A percentile compares a stretch with the other conserved stretches of the same genome.
Conservation (phyloP, 2,329 filamentous ascomycete genomes). For the Cladophialophora psammophila region DNA sequence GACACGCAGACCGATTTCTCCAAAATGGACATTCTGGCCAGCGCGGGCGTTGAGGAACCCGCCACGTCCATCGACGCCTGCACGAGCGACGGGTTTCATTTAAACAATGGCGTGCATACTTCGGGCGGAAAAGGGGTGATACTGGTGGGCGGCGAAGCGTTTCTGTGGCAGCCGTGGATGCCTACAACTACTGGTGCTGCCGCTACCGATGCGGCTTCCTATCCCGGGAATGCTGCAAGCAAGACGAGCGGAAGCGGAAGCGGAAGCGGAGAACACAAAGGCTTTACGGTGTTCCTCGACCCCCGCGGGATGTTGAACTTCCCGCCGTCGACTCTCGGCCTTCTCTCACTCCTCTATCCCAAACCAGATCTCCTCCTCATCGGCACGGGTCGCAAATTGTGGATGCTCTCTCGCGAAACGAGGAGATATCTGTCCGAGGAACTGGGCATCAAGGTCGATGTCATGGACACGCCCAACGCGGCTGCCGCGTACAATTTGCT, state of each 20-base stretch:
- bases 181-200: neutral
- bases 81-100: constrained; percentile 80
- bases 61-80: constrained; percentile 85
- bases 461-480: constrained; percentile 91
- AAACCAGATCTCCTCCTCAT: constrained; percentile 80
- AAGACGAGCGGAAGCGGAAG: neutral
- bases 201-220: neutral
- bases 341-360: constrained; percentile 39
- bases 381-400: constrained; percentile 79
- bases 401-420: constrained; percentile 78
- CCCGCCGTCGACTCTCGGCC: constrained; percentile 27
- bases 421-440: constrained; percentile 69
- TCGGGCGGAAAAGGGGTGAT: constrained; percentile 74
- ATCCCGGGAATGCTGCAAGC: neutral
- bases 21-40: constrained; percentile 78
- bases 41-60: constrained; percentile 76
- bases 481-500: constrained; percentile 93
- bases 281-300: constrained; percentile 23
- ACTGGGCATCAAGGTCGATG: constrained; percentile 83
- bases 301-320: constrained; percentile 29
- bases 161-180: constrained; percentile 84
- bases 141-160: constrained; percentile 85
- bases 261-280: neutral
- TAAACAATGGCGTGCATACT: constrained; percentile 81
- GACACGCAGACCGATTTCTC: constrained; percentile 75